A percentile compares a stretch with the other conserved stretches of the same genome.
phyloP scores from a whole-genome alignment of 2,329 filamentous ascomycete genomes.

The Alternaria triticina region DNA sequence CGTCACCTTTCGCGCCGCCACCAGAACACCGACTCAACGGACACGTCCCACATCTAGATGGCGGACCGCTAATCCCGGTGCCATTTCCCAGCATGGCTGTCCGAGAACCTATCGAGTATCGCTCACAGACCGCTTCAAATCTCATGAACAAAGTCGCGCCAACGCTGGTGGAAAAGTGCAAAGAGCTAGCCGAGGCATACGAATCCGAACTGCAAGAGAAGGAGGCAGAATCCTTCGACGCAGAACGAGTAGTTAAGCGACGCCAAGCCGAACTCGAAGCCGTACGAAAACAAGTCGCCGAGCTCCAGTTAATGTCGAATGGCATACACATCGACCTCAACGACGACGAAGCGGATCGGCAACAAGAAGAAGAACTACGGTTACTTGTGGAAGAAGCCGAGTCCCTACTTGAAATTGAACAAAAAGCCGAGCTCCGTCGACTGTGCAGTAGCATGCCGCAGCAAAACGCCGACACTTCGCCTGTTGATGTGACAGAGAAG shows the following conservation, averaged over 20 bases:
- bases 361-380: conserved; percentile 49
- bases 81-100: conserved; percentile 31
- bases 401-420: conserved; percentile 53
- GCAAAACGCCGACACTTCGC: conserved; percentile 30
- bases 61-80: conserved; percentile 31
- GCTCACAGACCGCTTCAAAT: conserved; percentile 59
- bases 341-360: conserved; percentile 46
- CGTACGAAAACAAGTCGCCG: conserved; percentile 65
- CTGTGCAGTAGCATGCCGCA: conserved; percentile 35
- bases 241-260: conserved; percentile 59
- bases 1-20: conserved; percentile 62
- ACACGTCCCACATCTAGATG: conserved; percentile 27
- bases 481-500: conserved; percentile 58
- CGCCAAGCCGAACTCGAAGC: conserved; percentile 71
- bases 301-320: conserved; percentile 51
- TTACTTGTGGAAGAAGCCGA: conserved; percentile 49
- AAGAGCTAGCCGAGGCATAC: conserved; percentile 59
- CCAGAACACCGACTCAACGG: conserved; percentile 45
- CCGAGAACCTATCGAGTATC: conserved; percentile 43
- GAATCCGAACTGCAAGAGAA: conserved; percentile 79
- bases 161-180: conserved; percentile 57
- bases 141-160: conserved; percentile 68
- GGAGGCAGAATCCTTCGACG: conserved; percentile 59
- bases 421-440: conserved; percentile 47
- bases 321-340: conserved; percentile 38